Evolutionary conservation across 371 early-diverging fungal species (phyloP), one percentile per base, ranked within the genome.

Genomic region (Mucor saturninus): DNA sequence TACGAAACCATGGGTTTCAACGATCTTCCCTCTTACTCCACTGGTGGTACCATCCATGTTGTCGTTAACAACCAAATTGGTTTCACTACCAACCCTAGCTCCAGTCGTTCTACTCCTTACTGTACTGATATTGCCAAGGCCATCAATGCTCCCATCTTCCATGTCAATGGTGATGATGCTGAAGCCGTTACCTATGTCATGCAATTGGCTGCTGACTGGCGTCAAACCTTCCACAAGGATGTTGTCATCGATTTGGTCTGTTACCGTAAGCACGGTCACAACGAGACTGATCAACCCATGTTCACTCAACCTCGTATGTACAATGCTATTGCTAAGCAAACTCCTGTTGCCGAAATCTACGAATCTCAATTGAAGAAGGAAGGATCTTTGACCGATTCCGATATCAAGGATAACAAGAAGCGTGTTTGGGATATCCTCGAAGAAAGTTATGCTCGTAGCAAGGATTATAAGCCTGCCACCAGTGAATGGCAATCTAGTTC

Each of bases 281-380:
- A 98, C 81, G 98, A 98, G 83, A 92, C 93, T 39, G 98, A 98
- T 81, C 95, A 97, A 80, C 98, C 98, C 53, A 89, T 89, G 71
- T 98, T 98, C 84, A 98, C 98, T 15, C 98, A 98, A 77, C 98
- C 98, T 48, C 84, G 86, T 69, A 98, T 98, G 98, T 98, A 98
- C 83, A 78, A 92, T 77, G 88, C 87, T 59, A 95, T 98, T 77
- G 82, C 83, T 60, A 85, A 91, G 76, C 93, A 94, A 86, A 70
- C 68, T 38, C 92, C 96, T 8, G 93, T 90, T 32, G 77, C 94
- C 56, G 86, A 95, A 48, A 86, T 86, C 71, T 98, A 98, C 84
- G 87, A 84, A 56, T 77, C 82, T 39, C 87, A 93, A 78, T 87
- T 98, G 45, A 74, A 93, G 51, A 64, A 75, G 56, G 98, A 98